These are phyloP conservation scores for Yamadazyma ubonensis DNA, from an alignment of 805 yeast genomes.

Conservation along the genomic window DNA sequence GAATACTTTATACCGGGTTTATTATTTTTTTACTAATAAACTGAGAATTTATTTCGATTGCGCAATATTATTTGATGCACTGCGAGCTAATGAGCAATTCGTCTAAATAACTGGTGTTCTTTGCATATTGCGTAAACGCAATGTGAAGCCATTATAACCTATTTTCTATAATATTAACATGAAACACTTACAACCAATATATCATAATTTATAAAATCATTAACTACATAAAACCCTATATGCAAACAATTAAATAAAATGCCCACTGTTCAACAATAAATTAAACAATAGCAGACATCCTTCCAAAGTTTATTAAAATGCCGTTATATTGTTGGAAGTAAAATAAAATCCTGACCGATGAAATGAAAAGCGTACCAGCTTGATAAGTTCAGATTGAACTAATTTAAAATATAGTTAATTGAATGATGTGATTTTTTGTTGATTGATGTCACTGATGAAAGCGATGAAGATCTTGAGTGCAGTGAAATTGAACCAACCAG, in stretches of 20 bases:
- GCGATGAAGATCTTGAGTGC: constrained; percentile 8
- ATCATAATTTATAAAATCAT: too few species aligned
- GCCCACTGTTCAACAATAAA: background rate
- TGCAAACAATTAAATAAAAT: constrained; percentile 3
- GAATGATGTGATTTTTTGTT: constrained; percentile 28
- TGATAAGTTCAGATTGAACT: constrained; percentile 22
- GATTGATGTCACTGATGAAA: constrained; percentile 7
- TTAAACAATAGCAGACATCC: background rate
- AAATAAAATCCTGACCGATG: background rate
- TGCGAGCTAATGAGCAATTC: too few species aligned
- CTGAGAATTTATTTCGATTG: too few species aligned
- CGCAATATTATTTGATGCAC: too few species aligned
- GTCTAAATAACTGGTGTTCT: too few species aligned
- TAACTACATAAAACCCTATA: constrained; percentile 8
- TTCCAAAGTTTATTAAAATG: constrained; percentile 3
- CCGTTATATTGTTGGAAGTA: constrained; percentile 1
- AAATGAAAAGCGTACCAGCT: background rate
- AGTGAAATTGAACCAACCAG: constrained; percentile 4
- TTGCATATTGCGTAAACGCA: background rate
- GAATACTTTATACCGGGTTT: constrained; percentile 2
- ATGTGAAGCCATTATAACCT: background rate
- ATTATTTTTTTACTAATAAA: too few species aligned
- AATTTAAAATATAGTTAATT: constrained; percentile 27
- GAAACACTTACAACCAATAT: too few species aligned
- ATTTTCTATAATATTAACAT: too few species aligned